These are phyloP conservation scores for Rhodotorula sp. DNA, from an alignment of 1,284 basidiomycete species.

Conservation along the genomic window DNA sequence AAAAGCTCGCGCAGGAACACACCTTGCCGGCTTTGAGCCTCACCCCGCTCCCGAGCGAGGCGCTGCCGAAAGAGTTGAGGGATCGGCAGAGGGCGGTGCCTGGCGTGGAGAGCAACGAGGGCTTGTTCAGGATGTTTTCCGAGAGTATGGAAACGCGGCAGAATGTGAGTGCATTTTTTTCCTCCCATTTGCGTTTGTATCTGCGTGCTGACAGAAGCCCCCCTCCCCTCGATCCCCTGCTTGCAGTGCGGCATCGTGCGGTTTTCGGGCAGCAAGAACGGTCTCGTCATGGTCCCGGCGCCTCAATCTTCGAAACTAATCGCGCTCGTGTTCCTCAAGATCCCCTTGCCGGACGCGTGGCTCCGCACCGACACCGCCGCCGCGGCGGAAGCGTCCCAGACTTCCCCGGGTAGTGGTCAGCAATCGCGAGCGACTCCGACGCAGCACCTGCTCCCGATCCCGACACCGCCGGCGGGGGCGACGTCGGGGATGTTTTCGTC, in stretches of 20 bases:
- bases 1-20: constrained; percentile 29
- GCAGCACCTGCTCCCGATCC: not conserved
- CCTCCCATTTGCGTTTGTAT: no score
- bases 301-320: constrained; percentile 26
- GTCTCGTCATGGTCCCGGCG: constrained; percentile 32
- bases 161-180: constrained; percentile 8
- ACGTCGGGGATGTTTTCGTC: constrained; percentile 28
- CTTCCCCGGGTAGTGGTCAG: not conserved
- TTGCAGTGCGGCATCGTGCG: constrained; percentile 32
- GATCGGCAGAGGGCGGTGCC: constrained; percentile 17
- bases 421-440: not conserved
- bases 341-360: constrained; percentile 31
- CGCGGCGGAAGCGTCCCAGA: not conserved
- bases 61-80: constrained; percentile 22
- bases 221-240: no score
- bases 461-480: not conserved
- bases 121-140: constrained; percentile 67
- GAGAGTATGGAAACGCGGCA: constrained; percentile 25
- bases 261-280: constrained; percentile 23
- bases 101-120: constrained; percentile 61
- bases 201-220: not conserved
- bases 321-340: constrained; percentile 35
- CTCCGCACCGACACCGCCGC: constrained; percentile 3
- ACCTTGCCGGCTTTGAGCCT: constrained; percentile 27
- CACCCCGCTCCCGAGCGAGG: constrained; percentile 21